A percentile compares a stretch with the other conserved stretches of the same genome.
Evolutionary conservation across 2,329 filamentous ascomycete species (phyloP).

Genomic region (Exophiala calicioides): DNA sequence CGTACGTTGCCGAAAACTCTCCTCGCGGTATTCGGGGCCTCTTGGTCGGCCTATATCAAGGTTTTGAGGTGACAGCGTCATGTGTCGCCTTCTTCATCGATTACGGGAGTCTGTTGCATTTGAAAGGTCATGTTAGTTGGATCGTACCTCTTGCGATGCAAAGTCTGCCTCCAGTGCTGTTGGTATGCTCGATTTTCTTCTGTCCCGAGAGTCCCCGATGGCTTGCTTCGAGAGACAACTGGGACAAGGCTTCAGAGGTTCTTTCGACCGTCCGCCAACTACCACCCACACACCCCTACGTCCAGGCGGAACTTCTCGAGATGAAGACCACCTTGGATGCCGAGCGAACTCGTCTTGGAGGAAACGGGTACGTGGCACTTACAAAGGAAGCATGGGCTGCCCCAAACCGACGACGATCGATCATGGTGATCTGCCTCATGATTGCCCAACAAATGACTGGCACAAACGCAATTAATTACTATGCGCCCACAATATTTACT

Average conservation of each 20-base stretch:
- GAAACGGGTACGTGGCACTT: slow-evolving; percentile 56
- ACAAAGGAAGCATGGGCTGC: slow-evolving; percentile 66
- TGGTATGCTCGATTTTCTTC: slow-evolving; percentile 62
- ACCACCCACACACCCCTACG: slow-evolving; percentile 53
- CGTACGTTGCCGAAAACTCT: slow-evolving; percentile 63
- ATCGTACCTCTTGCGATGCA: slow-evolving; percentile 67
- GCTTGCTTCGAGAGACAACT: slow-evolving; percentile 67
- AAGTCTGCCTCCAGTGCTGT: slow-evolving; percentile 61
- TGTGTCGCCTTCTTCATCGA: slow-evolving; percentile 56
- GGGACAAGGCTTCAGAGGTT: slow-evolving; percentile 62
- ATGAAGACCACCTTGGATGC: slow-evolving; percentile 63
- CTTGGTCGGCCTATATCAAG: slow-evolving; percentile 62
- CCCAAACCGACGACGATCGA: slow-evolving; percentile 54
- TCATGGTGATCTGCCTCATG: slow-evolving; percentile 58
- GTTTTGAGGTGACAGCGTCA: slow-evolving; percentile 53
- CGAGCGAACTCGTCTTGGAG: slow-evolving; percentile 60
- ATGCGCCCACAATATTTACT: slow-evolving; percentile 70
- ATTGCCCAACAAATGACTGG: slow-evolving; percentile 56
- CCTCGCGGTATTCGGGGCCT: slow-evolving; percentile 61
- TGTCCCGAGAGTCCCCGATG: slow-evolving; percentile 69
- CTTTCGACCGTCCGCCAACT: slow-evolving; percentile 61
- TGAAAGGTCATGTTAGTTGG: slow-evolving; percentile 54
- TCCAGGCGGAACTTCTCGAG: slow-evolving; percentile 62
- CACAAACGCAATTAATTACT: slow-evolving; percentile 65
- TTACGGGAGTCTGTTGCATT: slow-evolving; percentile 52